Evolutionary conservation across 2,329 filamentous ascomycete species (phyloP).

Genomic region (Pyrenophora tritici-repentis): DNA sequence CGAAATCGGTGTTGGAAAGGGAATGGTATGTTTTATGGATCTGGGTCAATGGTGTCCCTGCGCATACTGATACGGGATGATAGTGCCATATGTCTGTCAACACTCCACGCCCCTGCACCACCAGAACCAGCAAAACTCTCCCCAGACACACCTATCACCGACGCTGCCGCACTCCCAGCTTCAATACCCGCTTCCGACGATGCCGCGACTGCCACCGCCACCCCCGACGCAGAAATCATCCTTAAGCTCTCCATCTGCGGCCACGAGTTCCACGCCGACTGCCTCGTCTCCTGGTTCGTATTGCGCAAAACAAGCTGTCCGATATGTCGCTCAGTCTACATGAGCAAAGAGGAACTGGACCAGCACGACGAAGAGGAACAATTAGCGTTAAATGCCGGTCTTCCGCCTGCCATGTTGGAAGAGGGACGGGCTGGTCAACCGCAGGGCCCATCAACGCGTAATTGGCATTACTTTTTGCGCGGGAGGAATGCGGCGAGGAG

Average conservation of each 20-base stretch:
- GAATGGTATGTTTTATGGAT: slow-evolving; percentile 31
- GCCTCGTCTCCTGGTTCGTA: slow-evolving; percentile 38
- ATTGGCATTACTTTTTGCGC: slow-evolving; percentile 20
- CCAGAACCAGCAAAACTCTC: slow-evolving; percentile 35
- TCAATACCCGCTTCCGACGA: neutral
- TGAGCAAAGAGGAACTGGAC: slow-evolving; percentile 26
- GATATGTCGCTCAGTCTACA: slow-evolving; percentile 38
- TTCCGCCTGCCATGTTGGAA: neutral
- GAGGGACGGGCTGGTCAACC: neutral
- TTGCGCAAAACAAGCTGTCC: slow-evolving; percentile 40
- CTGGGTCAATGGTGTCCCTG: no score
- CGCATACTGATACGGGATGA: no score
- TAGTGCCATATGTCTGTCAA: slow-evolving; percentile 43
- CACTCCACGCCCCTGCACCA: slow-evolving; percentile 30
- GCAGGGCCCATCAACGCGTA: neutral
- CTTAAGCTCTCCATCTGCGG: slow-evolving; percentile 32
- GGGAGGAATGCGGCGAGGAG: slow-evolving; percentile 6
- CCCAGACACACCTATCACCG: slow-evolving; percentile 9
- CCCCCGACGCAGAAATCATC: slow-evolving; percentile 25
- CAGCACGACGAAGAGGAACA: slow-evolving; percentile 20
- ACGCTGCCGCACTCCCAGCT: slow-evolving; percentile 6
- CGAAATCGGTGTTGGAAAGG: slow-evolving; percentile 25
- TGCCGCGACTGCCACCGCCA: slow-evolving; percentile 2
- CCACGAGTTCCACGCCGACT: slow-evolving; percentile 42
- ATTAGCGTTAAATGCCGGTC: neutral